Percentiles rank a stretch among this genome's conserved stretches.
phyloP scores from a whole-genome alignment of 2,329 filamentous ascomycete genomes.

The Stemphylium beticola region DNA sequence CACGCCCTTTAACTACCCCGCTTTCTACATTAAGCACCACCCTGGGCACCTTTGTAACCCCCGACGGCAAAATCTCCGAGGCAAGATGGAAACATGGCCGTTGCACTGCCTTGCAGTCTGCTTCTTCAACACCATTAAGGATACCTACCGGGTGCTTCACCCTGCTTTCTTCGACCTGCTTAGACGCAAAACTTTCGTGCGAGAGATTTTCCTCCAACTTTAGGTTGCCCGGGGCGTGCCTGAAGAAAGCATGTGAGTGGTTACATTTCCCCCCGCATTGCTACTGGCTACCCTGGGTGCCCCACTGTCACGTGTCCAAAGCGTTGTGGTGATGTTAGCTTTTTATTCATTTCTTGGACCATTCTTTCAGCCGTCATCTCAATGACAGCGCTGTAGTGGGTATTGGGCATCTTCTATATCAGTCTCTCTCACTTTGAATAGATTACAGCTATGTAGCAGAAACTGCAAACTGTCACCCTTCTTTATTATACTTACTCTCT shows the following conservation, averaged over 20 bases:
- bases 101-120: neutral
- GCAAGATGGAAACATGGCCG: neutral
- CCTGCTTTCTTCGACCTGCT: neutral
- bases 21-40: neutral
- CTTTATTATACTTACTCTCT: neutral
- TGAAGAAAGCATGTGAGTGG: neutral
- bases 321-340: neutral
- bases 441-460: neutral
- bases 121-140: neutral
- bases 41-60: neutral
- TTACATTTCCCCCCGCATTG: neutral
- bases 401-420: neutral
- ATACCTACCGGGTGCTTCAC: neutral
- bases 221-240: neutral
- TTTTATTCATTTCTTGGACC: neutral
- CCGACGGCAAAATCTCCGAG: neutral
- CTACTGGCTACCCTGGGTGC: neutral
- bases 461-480: neutral
- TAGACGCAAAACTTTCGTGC: neutral
- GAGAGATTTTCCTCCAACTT: neutral
- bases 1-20: neutral
- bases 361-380: neutral
- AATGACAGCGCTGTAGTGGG: neutral
- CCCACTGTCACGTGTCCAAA: neutral
- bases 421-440: neutral